Percentiles rank a stretch among this genome's conserved stretches.
phyloP scores from a whole-genome alignment of 179 eudicot genomes.

The Amaranthus tricolor region DNA sequence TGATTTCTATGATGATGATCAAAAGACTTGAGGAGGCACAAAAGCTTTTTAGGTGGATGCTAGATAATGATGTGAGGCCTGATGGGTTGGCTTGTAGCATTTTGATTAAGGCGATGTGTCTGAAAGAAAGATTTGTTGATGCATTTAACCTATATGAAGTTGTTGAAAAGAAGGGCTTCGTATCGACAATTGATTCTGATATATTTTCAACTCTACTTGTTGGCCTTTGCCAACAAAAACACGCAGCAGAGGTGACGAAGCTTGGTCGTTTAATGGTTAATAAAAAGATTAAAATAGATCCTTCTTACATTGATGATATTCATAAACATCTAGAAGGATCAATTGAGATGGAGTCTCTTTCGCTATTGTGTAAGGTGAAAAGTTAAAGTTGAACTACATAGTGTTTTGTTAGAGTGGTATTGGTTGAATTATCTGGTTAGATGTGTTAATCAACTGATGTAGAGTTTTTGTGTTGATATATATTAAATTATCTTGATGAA shows the following conservation, averaged over 20 bases:
- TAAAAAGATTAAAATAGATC: constrained; percentile 39
- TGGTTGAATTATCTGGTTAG: no score
- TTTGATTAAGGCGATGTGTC: constrained; percentile 46
- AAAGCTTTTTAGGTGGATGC: constrained; percentile 60
- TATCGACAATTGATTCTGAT: constrained; percentile 54
- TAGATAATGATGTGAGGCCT: constrained; percentile 48
- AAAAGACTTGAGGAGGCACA: constrained; percentile 52
- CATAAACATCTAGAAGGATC: constrained; percentile 30
- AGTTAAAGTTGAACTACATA: constrained; percentile 3
- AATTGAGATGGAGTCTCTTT: constrained; percentile 35
- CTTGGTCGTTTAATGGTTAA: constrained; percentile 43
- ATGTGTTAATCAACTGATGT: no score
- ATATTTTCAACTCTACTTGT: constrained; percentile 52
- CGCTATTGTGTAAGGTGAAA: constrained; percentile 23
- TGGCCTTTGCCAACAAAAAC: constrained; percentile 50
- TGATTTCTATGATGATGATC: constrained; percentile 43
- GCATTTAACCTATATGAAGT: constrained; percentile 46
- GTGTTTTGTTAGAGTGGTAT: neutral
- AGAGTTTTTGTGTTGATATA: no score
- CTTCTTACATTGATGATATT: constrained; percentile 27
- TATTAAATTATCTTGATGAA: no score
- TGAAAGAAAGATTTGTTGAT: constrained; percentile 52
- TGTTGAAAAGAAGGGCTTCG: constrained; percentile 44
- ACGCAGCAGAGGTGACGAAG: constrained; percentile 43
- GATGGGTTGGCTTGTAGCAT: constrained; percentile 56